These are phyloP conservation scores for Cephaloascus albidus DNA, from an alignment of 805 yeast genomes.

Conservation along the genomic window DNA sequence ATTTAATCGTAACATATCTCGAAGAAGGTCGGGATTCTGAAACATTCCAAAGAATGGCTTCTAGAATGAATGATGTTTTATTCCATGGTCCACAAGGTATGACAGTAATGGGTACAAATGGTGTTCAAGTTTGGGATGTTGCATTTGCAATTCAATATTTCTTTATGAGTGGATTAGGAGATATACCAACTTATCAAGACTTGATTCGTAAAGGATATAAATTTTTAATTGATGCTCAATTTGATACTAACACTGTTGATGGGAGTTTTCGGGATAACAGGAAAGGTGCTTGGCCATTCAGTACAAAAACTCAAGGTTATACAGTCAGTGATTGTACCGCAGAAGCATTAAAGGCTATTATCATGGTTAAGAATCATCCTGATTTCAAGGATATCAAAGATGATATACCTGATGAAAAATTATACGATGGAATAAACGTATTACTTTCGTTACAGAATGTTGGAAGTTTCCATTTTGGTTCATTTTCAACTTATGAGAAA, in stretches of 20 bases:
- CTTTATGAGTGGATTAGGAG: conserved; percentile 72
- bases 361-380: conserved; percentile 75
- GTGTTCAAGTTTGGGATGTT: conserved; percentile 95
- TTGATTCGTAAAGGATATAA: conserved; percentile 56
- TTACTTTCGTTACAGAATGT: conserved; percentile 69
- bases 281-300: conserved; percentile 92
- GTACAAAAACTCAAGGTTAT: conserved; percentile 93
- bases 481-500: conserved; percentile 85
- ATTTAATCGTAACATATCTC: conserved; percentile 57
- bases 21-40: conserved; percentile 66
- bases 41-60: conserved; percentile 43
- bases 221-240: conserved; percentile 77
- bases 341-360: conserved; percentile 85
- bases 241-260: conserved; percentile 65
- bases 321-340: conserved; percentile 97
- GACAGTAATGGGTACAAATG: conserved; percentile 95
- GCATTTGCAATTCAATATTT: conserved; percentile 85
- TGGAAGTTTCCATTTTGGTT: conserved; percentile 75
- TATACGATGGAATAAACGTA: conserved; percentile 69
- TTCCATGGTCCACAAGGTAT: conserved; percentile 88
- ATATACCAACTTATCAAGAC: conserved; percentile 52
- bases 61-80: conserved; percentile 63
- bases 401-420: conserved; percentile 42
- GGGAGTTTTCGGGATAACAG: conserved; percentile 80
- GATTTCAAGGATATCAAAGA: conserved; percentile 35